phyloP scores from a whole-genome alignment of 208 protist genomes.

The Trypanosoma grayi region DNA sequence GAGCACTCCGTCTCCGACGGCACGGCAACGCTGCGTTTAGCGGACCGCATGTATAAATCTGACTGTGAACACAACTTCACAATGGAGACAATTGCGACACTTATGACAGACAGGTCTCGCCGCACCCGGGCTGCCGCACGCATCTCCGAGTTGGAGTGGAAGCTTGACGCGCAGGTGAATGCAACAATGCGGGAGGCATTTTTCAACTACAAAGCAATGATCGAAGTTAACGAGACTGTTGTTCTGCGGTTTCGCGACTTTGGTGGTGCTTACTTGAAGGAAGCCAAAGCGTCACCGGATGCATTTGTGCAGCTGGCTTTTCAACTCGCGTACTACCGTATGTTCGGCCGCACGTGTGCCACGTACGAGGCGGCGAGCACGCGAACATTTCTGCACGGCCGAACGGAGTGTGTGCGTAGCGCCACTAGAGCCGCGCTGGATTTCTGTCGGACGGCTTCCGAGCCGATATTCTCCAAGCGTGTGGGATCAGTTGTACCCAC shows the following conservation, averaged over 20 bases:
- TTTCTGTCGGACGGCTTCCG: slow-evolving; percentile 22
- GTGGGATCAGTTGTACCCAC: slow-evolving; percentile 20
- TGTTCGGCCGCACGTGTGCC: slow-evolving; percentile 31
- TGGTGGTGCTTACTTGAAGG: slow-evolving; percentile 31
- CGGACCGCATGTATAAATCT: slow-evolving; percentile 37
- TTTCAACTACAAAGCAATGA: slow-evolving; percentile 21
- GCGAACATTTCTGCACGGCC: slow-evolving; percentile 40
- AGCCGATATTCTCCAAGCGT: slow-evolving; percentile 20
- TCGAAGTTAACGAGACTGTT: slow-evolving; percentile 36
- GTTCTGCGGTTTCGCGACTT: slow-evolving; percentile 36
- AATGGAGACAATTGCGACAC: background rate
- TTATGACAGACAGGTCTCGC: background rate
- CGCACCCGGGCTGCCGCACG: background rate
- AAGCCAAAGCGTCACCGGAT: slow-evolving; percentile 32
- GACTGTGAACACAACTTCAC: slow-evolving; percentile 14
- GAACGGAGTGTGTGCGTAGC: slow-evolving; percentile 40
- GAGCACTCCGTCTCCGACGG: slow-evolving; percentile 46
- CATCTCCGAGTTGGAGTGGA: slow-evolving; percentile 23
- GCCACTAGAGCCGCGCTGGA: slow-evolving; percentile 17
- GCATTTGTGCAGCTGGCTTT: slow-evolving; percentile 49
- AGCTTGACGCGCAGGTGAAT: slow-evolving; percentile 19
- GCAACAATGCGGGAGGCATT: slow-evolving; percentile 22
- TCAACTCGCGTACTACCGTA: slow-evolving; percentile 37
- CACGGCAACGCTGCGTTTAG: slow-evolving; percentile 30
- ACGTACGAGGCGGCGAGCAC: slow-evolving; percentile 54